Base-by-base conservation (phyloP, 495 filamentous ascomycete species). In the Penicillium robsamsonii region DNA sequence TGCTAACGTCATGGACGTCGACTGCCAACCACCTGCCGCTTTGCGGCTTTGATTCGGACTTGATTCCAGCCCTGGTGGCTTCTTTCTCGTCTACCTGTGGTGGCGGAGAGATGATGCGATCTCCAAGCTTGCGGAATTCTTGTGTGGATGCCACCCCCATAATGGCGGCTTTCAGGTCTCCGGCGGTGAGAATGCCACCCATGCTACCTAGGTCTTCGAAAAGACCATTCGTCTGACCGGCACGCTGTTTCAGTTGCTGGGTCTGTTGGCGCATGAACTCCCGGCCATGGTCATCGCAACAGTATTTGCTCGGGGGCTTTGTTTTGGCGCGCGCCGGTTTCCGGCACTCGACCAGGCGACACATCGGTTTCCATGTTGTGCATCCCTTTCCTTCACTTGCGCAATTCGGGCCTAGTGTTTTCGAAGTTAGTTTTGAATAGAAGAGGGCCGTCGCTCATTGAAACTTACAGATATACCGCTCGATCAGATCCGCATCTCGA, bases 331-430 rank as follows among this genome's bases (percentile, higher is more conserved):
- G 77, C 27, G 84, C 86, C 18, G 86, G 84, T 60, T 82, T 80
- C 33, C 83, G 71, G 60, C 87, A 90, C 27, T 75, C 80, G 10
- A 71, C 53, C 24, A 84, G 68, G 24, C 87, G 78, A 59, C 87
- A 90, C 78, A 87, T 85, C 13, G 82, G 80, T 68, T 87, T 88
- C 84, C 83, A 90, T 9, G 81, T 82, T 13, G 87, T 89, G 50
- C 73, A 65, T 2, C 80, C 79, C 20, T 75, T 73, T 13, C 80
- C 82, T 2, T 71, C 64, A 13, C 73, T 68, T 50, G 73, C 71
- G 70, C 87, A 90, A 33, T 81, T 81, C 1, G 84, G 85, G 57
- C 80, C 79, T 81, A 50, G n/a, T 44, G 27, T 13, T 30, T 44
- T 17, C n/a, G 20, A 35, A 48, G 50, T 69, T 50, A 63, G 57